Evolutionary conservation across 352 stramenopile species (phyloP).

Genomic region (Globisporangium emineosum): DNA sequence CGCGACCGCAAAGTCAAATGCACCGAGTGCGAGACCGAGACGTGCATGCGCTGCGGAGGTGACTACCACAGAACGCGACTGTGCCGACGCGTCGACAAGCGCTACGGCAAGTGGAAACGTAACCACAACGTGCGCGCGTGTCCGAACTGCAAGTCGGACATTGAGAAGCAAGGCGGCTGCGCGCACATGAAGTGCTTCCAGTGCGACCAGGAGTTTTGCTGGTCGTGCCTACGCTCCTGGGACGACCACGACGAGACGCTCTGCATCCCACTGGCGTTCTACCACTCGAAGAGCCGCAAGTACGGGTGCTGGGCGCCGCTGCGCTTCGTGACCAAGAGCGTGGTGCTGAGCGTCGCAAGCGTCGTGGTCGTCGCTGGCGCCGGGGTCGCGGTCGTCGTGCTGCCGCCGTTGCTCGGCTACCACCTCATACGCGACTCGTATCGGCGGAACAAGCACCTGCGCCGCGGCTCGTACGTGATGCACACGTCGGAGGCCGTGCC

Average conservation of each 20-base stretch:
- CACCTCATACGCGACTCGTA: constrained; percentile 52
- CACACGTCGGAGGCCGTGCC: constrained; percentile 6
- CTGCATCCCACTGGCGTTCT: constrained; percentile 64
- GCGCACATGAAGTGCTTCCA: constrained; percentile 86
- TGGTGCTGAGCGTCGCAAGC: constrained; percentile 44
- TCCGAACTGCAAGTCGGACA: constrained; percentile 61
- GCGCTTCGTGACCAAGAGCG: constrained; percentile 69
- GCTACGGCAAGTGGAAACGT: constrained; percentile 68
- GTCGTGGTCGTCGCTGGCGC: constrained; percentile 52
- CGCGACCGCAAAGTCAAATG: constrained; percentile 44
- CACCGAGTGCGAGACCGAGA: constrained; percentile 40
- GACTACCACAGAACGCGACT: constrained; percentile 53
- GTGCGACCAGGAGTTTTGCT: constrained; percentile 85
- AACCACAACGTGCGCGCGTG: constrained; percentile 66
- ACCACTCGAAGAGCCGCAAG: constrained; percentile 62
- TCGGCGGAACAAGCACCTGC: constrained; percentile 35
- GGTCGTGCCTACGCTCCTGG: constrained; percentile 71
- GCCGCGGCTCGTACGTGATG: constrained; percentile 32
- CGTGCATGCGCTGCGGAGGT: constrained; percentile 66
- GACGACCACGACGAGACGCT: constrained; percentile 69
- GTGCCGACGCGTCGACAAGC: constrained; percentile 62
- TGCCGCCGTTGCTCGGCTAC: constrained; percentile 64
- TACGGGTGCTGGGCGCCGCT: constrained; percentile 63
- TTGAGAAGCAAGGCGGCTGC: constrained; percentile 85
- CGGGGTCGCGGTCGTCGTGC: constrained; percentile 62